Base-by-base conservation (phyloP, 164 flowering plant genomes). In the Stephania cephalantha region DNA sequence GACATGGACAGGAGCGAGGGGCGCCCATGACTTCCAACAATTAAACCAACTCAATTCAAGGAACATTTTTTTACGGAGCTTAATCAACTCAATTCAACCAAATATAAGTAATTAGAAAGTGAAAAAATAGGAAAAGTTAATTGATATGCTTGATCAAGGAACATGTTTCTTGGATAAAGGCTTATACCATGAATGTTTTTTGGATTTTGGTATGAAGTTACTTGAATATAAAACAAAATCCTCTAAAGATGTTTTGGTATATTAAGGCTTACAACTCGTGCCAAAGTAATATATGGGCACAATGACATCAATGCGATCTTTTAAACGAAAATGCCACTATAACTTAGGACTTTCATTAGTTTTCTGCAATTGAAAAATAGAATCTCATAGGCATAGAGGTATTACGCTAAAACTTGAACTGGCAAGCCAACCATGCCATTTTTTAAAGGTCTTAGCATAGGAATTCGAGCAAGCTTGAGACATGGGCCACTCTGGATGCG, bases 351-450 rank as follows among this genome's bases (percentile, higher is more conserved):
- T 50, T 50, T 50, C 55, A 50, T 50, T 50, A 13, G 55, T 50
- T 50, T 50, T 50, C 55, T 9, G 55, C 15, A 50, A 50, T 25
- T 30, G 8, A 67, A 25, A 30, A 12, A 20, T 9, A 29, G 45
- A 53, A 58, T 53, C 42, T 68, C 25, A 52, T 50, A 53, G 68
- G 80, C 44, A 50, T 29, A 53, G 78, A 78, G 58, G 52, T 55
- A 50, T 80, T 83, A 83, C 85, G 52, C 77, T 72, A 80, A 83
- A 83, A 67, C 81, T 81, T 73, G 83, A 85, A 79, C 86, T 83
- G 58, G 89, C 90, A 42, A 89, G 79, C 92, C 91, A 90, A 63
- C 99, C 99, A 79, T 95, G 99, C 86, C 87, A 95, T 81, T 93
- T 87, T 77, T 95, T 93, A 77, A 93, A 83, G 22, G 99, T 93